These are phyloP conservation scores for Hypomontagnella monticulosa DNA, from an alignment of 495 filamentous ascomycete genomes.

Conservation along the genomic window DNA sequence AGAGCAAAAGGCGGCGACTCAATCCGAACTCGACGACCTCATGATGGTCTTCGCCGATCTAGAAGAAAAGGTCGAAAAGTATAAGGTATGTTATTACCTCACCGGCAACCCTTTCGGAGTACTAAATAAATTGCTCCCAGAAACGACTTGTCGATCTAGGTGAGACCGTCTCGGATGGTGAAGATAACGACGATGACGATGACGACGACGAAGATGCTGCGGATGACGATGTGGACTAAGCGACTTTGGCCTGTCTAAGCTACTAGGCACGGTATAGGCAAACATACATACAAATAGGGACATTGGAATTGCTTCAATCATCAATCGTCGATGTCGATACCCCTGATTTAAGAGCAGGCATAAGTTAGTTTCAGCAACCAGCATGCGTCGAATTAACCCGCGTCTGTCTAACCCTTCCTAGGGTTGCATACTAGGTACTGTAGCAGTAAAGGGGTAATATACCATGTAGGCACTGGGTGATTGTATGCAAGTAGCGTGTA, in stretches of 20 bases:
- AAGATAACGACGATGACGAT: slow-evolving; percentile 74
- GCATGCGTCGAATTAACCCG: neutral
- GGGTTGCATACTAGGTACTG: slow-evolving; percentile 12
- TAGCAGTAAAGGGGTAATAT: neutral
- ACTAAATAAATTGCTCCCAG: slow-evolving; percentile 53
- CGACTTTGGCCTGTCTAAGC: neutral
- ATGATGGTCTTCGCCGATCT: slow-evolving; percentile 88
- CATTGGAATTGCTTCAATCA: neutral
- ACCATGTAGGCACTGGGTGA: too few species aligned
- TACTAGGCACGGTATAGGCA: slow-evolving; percentile 2
- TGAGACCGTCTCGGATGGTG: slow-evolving; percentile 78
- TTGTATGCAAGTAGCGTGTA: slow-evolving; percentile 2
- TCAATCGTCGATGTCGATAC: slow-evolving; percentile 9
- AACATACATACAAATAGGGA: neutral
- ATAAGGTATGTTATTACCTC: slow-evolving; percentile 70
- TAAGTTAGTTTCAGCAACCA: neutral
- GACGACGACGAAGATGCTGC: slow-evolving; percentile 58
- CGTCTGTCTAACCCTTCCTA: neutral
- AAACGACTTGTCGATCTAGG: slow-evolving; percentile 78
- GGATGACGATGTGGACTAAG: slow-evolving; percentile 42
- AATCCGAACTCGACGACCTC: slow-evolving; percentile 82
- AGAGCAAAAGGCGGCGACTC: slow-evolving; percentile 69
- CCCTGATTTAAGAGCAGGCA: slow-evolving; percentile 17
- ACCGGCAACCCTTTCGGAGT: neutral
- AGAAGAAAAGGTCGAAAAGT: slow-evolving; percentile 82